Evolutionary conservation across 768 basidiomycete genomes (phyloP).

Genomic region (Tremella fuciformis): DNA sequence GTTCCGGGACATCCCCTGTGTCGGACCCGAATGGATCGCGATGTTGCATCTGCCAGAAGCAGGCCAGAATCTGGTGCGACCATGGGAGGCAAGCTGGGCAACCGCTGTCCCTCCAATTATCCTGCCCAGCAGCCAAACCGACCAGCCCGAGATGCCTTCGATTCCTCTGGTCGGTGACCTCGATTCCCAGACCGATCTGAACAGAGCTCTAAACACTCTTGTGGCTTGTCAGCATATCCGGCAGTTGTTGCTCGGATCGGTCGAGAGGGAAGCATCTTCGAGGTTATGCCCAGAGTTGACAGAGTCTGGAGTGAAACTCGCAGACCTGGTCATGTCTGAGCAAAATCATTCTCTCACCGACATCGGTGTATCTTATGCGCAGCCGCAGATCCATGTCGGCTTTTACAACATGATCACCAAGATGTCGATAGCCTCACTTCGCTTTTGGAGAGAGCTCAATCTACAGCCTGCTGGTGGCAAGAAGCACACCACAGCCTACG

Average conservation of each 20-base stretch:
- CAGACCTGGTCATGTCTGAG: neutral
- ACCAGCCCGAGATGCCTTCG: too few species aligned
- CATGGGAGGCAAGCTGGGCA: neutral
- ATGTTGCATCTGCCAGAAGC: neutral
- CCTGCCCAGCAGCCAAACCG: neutral
- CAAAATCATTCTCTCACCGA: neutral
- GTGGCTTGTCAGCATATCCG: too few species aligned
- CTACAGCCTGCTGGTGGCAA: conserved; percentile 38
- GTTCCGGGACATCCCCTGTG: neutral
- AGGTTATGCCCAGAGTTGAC: neutral
- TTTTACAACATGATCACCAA: conserved; percentile 28
- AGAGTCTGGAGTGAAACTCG: neutral
- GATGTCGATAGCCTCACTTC: conserved; percentile 23
- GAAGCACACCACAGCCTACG: conserved; percentile 26
- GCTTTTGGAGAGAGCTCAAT: conserved; percentile 39
- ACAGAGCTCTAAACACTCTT: too few species aligned
- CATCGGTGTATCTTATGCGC: neutral
- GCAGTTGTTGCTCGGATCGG: neutral
- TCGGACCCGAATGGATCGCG: neutral
- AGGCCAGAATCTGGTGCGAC: neutral
- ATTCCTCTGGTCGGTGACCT: too few species aligned
- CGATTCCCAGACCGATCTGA: too few species aligned
- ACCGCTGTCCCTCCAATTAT: neutral
- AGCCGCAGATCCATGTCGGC: conserved; percentile 25
- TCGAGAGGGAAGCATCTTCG: neutral